Evolutionary conservation across 2,329 filamentous ascomycete genomes (phyloP).

Genomic region (Hymenoscyphus infarciens): DNA sequence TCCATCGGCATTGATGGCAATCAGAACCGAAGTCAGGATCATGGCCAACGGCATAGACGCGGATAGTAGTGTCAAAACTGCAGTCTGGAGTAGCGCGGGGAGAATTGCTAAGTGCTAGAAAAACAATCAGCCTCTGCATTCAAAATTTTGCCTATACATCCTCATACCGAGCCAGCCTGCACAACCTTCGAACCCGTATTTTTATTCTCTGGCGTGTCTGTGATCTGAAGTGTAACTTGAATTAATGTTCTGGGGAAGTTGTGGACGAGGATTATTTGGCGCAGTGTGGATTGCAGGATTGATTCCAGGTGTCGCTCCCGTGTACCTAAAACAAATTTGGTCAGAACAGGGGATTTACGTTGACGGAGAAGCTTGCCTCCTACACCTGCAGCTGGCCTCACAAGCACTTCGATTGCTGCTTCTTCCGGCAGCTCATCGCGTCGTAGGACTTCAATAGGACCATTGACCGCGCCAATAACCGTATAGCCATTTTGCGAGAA

Average conservation of each 20-base stretch:
- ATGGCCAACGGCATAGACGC: conserved; percentile 77
- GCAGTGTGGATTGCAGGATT: conserved; percentile 66
- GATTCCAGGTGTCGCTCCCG: conserved; percentile 80
- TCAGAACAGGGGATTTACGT: conserved; percentile 14
- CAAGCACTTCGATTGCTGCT: conserved; percentile 82
- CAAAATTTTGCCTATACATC: conserved; percentile 14
- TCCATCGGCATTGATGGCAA: conserved; percentile 52
- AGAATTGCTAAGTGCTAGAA: conserved; percentile 72
- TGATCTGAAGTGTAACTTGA: conserved; percentile 77
- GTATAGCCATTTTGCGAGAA: conserved; percentile 75
- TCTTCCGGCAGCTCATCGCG: conserved; percentile 91
- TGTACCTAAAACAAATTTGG: conserved; percentile 45
- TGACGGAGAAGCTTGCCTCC: conserved; percentile 56
- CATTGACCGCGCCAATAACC: conserved; percentile 83
- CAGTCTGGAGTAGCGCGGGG: conserved; percentile 76
- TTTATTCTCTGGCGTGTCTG: conserved; percentile 64
- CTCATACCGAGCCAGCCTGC: conserved; percentile 55
- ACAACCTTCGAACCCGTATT: conserved; percentile 57
- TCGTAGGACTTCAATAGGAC: conserved; percentile 83
- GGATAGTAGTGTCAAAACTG: conserved; percentile 74
- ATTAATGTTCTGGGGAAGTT: conserved; percentile 74
- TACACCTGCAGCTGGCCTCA: conserved; percentile 80
- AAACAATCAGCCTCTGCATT: conserved; percentile 17
- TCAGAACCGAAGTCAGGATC: conserved; percentile 62
- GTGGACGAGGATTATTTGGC: conserved; percentile 70